Percentiles rank a stretch among this genome's conserved stretches.
These are phyloP conservation scores for Scenedesmus sp. DNA, from an alignment of 163 green algal species.

Conservation along the genomic window DNA sequence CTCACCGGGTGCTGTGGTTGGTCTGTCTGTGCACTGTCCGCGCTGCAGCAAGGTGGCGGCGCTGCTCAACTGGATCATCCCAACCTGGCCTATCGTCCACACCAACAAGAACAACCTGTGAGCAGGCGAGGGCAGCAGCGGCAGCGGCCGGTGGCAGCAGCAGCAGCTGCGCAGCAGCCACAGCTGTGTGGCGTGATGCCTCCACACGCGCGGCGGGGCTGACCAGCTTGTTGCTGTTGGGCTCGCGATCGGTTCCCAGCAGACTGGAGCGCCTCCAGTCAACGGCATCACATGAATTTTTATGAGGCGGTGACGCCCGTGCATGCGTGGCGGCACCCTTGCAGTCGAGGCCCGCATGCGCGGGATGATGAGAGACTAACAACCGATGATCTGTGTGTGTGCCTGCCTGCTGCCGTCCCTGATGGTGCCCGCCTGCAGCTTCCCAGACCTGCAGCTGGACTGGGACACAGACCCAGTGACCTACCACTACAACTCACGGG, in stretches of 20 bases:
- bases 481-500: slow-evolving; percentile 52
- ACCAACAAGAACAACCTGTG: slow-evolving; percentile 69
- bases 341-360: too few species aligned
- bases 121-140: not conserved
- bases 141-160: not conserved
- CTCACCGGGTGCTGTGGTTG: not conserved
- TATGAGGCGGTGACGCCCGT: too few species aligned
- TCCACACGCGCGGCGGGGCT: too few species aligned
- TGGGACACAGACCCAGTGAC: slow-evolving; percentile 64
- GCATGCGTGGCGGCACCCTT: too few species aligned
- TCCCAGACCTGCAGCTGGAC: slow-evolving; percentile 79
- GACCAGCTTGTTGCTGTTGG: too few species aligned
- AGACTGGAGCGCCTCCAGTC: too few species aligned
- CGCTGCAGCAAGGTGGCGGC: slow-evolving; percentile 31
- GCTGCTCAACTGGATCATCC: slow-evolving; percentile 73
- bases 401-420: not conserved
- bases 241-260: too few species aligned
- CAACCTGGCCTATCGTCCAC: slow-evolving; percentile 66
- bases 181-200: too few species aligned
- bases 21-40: not conserved
- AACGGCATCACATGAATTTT: too few species aligned
- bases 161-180: not conserved
- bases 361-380: too few species aligned
- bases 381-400: not conserved
- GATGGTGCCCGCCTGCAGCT: slow-evolving; percentile 30